Conservation (phyloP, 1,139 yeast species). For the Kodamaea derodonti region DNA sequence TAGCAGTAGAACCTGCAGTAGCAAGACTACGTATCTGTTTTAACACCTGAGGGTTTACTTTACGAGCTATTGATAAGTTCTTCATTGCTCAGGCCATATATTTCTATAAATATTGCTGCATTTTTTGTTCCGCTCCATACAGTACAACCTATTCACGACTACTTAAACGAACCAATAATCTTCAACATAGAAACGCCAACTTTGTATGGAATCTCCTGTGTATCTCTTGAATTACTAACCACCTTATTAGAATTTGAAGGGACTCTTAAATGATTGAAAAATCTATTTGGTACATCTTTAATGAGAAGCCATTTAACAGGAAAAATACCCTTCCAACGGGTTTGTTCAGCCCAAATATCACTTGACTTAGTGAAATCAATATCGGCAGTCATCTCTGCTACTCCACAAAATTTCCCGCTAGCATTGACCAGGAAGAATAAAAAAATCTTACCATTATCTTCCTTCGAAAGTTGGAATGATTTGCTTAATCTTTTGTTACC, state of each 20-base stretch:
- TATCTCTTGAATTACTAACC: slow-evolving; percentile 58
- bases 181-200: slow-evolving; percentile 48
- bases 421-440: slow-evolving; percentile 57
- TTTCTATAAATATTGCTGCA: no score
- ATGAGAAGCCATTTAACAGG: slow-evolving; percentile 50
- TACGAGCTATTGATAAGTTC: no score
- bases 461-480: slow-evolving; percentile 23
- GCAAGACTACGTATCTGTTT: no score
- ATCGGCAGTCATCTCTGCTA: slow-evolving; percentile 51
- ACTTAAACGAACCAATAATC: slow-evolving; percentile 32
- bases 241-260: slow-evolving; percentile 48
- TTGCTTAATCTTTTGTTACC: slow-evolving; percentile 52
- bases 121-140: neutral
- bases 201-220: slow-evolving; percentile 47
- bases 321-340: slow-evolving; percentile 51
- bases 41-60: no score
- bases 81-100: neutral
- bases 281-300: slow-evolving; percentile 48
- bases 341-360: slow-evolving; percentile 46
- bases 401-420: slow-evolving; percentile 59
- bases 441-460: slow-evolving; percentile 30
- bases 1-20: no score
- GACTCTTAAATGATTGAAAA: slow-evolving; percentile 41
- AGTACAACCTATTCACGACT: no score
- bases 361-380: slow-evolving; percentile 34